Conservation (phyloP, 192 early-diverging fungal genomes). For the Gigaspora rosea region DNA sequence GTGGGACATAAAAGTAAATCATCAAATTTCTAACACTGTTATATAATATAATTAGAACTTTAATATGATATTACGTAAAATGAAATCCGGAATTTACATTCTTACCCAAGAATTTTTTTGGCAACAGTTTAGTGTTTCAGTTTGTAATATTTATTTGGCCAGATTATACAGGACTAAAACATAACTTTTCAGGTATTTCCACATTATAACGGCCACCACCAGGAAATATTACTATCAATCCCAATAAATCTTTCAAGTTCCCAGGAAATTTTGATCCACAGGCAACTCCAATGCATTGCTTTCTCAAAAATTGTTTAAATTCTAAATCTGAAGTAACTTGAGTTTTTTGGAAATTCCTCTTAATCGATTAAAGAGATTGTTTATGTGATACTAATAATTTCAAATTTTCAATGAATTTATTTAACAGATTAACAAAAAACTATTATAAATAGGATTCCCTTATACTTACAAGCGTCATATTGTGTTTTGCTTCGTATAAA, state of each 20-base stretch:
- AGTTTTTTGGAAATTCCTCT: conserved; percentile 11
- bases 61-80: no score
- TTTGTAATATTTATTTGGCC: background rate
- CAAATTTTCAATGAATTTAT: background rate
- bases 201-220: conserved; percentile 16
- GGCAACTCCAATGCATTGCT: conserved; percentile 22
- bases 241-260: background rate
- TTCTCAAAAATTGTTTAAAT: conserved; percentile 26
- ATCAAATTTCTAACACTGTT: no score
- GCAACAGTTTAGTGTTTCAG: background rate
- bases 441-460: background rate
- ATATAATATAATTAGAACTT: no score
- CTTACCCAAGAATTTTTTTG: background rate
- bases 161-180: background rate
- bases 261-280: conserved; percentile 6
- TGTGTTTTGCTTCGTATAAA: conserved; percentile 27
- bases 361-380: conserved; percentile 9
- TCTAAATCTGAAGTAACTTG: background rate
- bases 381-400: background rate
- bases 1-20: no score
- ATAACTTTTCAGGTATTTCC: background rate
- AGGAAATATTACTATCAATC: conserved; percentile 21
- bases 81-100: no score
- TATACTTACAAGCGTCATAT: conserved; percentile 11
- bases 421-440: conserved; percentile 1